Base-by-base conservation (phyloP, 352 stramenopile species). In the Globisporangium spinosum region DNA sequence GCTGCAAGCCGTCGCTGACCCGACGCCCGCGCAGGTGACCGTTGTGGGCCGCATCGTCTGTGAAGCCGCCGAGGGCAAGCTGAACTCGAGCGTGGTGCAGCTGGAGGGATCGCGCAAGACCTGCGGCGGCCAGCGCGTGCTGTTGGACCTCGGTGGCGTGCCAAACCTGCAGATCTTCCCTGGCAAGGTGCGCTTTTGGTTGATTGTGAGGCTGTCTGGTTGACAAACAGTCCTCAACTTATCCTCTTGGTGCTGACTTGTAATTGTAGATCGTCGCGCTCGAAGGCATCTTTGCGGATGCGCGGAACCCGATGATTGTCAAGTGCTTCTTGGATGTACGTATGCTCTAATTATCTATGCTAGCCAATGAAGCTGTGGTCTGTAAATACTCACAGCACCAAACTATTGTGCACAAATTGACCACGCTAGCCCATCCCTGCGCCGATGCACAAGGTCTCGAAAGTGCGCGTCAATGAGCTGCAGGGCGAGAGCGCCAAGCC, bases 31-130 rank as follows among this genome's bases (percentile, higher is more conserved):
- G 2, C 80, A 83, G 64, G 85, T 93, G 38, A 94, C 78, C 0
- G 83, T 95, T 7, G 87, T 93, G 27, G 88, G 88, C 5, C 81
- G 88, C 45, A 93, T 95, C 47, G 83, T 94, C 53, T 95, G 88
- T 43, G 88, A 95, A 64, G 88, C 86, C 3, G 80, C 83, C 8
- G 88, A 95, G 56, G 88, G 88, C 32, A 95, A 94, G 64, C 66
- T 95, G 20, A 95, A 95, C 64, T 72, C 82, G 38, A 95, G 84
- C 53, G 84, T 93, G 8, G 80, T 93, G 25, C 83, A 94, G 65
- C 74, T 95, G 10, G 88, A 95, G 78, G 88, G 88, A 27, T 87
- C 86, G 7, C 85, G 88, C 15, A 91, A 92, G 62, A 89, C 85
- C 20, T 94, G 88, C 67, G 88, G 88, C 59, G 86, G 88, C 0